A percentile compares a stretch with the other conserved stretches of the same genome.
Evolutionary conservation across 1,139 yeast genomes (phyloP).

Genomic region (Lodderomyces orthopsilosis): DNA sequence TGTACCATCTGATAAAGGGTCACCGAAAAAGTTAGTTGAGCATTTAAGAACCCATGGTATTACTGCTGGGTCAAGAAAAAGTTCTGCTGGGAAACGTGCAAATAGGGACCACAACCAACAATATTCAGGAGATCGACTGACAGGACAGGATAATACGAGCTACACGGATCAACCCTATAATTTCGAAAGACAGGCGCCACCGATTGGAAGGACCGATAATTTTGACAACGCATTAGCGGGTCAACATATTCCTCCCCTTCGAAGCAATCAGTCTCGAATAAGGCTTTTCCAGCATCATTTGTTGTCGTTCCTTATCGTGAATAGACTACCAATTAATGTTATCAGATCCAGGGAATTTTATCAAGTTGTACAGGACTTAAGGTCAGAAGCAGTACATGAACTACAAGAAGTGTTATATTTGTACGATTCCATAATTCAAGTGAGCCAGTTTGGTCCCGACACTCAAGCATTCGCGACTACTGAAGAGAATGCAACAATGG

Average conservation of each 20-base stretch:
- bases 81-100: background rate
- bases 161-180: background rate
- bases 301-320: slow-evolving; percentile 49
- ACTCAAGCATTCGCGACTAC: background rate
- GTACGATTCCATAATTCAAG: slow-evolving; percentile 47
- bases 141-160: background rate
- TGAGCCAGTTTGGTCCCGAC: slow-evolving; percentile 23
- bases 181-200: background rate
- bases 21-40: slow-evolving; percentile 57
- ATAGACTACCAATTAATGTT: slow-evolving; percentile 47
- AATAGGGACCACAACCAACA: background rate
- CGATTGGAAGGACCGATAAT: no score
- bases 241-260: slow-evolving; percentile 29
- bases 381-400: slow-evolving; percentile 48
- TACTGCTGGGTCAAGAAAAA: background rate
- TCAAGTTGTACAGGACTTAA: slow-evolving; percentile 49
- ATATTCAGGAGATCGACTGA: background rate
- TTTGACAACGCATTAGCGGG: background rate
- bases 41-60: slow-evolving; percentile 57
- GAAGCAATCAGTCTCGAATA: slow-evolving; percentile 15
- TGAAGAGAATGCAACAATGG: background rate
- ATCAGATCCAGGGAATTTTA: slow-evolving; percentile 52
- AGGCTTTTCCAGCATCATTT: slow-evolving; percentile 50
- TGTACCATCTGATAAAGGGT: slow-evolving; percentile 53
- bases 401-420: slow-evolving; percentile 45